Percentiles rank a stretch among this genome's conserved stretches.
Evolutionary conservation across 2,329 filamentous ascomycete species (phyloP).

Genomic region (Trichoderma sp.): DNA sequence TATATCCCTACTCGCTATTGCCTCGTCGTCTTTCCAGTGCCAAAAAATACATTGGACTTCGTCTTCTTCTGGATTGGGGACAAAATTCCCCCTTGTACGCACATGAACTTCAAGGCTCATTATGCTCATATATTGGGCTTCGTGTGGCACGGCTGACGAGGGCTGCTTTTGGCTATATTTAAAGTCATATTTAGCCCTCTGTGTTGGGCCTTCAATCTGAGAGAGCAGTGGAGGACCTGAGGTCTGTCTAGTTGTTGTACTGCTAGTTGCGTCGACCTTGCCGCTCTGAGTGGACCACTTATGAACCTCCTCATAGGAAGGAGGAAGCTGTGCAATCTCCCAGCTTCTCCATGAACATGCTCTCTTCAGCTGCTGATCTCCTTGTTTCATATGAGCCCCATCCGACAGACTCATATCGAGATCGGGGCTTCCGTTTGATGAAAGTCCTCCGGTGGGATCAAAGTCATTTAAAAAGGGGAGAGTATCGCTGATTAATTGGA

Average conservation of each 20-base stretch:
- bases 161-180: conserved; percentile 79
- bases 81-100: conserved; percentile 77
- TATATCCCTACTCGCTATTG: conserved; percentile 39
- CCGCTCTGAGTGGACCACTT: conserved; percentile 53
- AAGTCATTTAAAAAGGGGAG: conserved; percentile 81
- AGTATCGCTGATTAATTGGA: conserved; percentile 72
- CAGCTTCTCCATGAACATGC: conserved; percentile 64
- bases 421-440: not conserved
- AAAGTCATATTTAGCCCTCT: conserved; percentile 77
- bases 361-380: conserved; percentile 49
- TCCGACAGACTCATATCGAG: conserved; percentile 41
- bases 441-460: conserved; percentile 56
- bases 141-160: conserved; percentile 76
- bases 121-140: conserved; percentile 91
- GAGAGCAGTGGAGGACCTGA: conserved; percentile 54
- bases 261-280: not conserved
- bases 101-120: conserved; percentile 94
- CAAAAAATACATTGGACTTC: conserved; percentile 88
- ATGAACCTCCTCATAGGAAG: conserved; percentile 68
- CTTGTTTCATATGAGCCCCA: conserved; percentile 51
- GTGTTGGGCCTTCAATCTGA: conserved; percentile 87
- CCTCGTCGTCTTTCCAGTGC: conserved; percentile 78
- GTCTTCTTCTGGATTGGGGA: conserved; percentile 89
- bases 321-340: conserved; percentile 74
- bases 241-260: conserved; percentile 21